Evolutionary conservation across 305 asterid species (phyloP).

Genomic region (Coffea humblotiana): DNA sequence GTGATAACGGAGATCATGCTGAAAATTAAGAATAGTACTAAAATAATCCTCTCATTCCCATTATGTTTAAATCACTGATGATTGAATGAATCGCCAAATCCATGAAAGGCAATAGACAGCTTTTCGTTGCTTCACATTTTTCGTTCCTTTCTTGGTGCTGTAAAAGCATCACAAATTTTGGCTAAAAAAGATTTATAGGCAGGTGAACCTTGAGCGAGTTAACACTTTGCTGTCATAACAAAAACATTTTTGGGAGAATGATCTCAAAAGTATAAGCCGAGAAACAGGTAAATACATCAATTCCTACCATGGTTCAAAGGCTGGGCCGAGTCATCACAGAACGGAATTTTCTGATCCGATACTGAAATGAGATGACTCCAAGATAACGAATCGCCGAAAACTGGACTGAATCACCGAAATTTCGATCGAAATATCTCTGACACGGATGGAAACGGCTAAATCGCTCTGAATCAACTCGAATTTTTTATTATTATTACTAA

Average conservation of each 20-base stretch:
- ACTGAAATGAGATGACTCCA: accelerated
- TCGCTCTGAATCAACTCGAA: too few species aligned
- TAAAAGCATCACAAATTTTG: not conserved
- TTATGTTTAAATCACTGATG: not conserved
- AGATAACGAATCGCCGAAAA: too few species aligned
- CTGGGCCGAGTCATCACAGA: too few species aligned
- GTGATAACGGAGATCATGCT: not conserved
- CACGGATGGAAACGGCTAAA: too few species aligned
- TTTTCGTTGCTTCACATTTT: too few species aligned
- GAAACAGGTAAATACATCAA: not conserved
- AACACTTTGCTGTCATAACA: not conserved
- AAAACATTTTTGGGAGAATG: not conserved
- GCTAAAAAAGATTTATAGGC: not conserved
- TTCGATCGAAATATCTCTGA: too few species aligned
- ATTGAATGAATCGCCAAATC: not conserved
- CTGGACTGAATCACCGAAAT: too few species aligned
- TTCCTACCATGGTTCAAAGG: too few species aligned
- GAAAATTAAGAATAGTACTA: not conserved
- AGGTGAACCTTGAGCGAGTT: not conserved
- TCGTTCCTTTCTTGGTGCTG: not conserved
- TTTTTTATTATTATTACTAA: too few species aligned
- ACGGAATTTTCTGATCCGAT: too few species aligned
- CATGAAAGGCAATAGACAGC: not conserved
- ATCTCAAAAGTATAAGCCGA: too few species aligned
- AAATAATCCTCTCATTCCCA: not conserved